phyloP scores from a whole-genome alignment of 176 grass and related monocot genomes.

The Musa itinerans region DNA sequence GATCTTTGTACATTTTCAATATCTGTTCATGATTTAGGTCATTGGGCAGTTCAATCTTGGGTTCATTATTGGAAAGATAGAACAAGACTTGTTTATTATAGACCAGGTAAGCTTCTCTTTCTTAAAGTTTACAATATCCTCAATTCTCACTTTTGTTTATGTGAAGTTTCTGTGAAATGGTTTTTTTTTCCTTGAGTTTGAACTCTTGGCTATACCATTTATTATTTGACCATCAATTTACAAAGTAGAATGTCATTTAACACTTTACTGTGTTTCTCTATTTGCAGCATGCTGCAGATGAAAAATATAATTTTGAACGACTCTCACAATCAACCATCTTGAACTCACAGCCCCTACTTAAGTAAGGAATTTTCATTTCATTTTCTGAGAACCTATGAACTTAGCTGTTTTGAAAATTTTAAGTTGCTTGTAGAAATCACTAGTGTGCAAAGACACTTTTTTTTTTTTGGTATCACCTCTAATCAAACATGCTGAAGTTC shows the following conservation, averaged over 20 bases:
- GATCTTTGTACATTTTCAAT: neutral
- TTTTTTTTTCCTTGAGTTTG: neutral
- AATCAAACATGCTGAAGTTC: neutral
- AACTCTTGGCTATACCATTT: neutral
- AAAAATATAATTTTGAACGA: constrained; percentile 92
- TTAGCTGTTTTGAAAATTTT: neutral
- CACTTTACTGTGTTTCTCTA: constrained; percentile 8
- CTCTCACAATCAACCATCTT: constrained; percentile 87
- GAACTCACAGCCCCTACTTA: constrained; percentile 82
- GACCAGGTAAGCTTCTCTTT: constrained; percentile 68
- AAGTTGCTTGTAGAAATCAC: constrained; percentile 12
- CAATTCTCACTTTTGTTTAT: neutral
- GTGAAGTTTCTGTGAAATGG: neutral
- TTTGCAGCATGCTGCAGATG: constrained; percentile 94
- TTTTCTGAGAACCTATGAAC: neutral
- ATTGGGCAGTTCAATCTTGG: constrained; percentile 99
- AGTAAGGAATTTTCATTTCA: constrained; percentile 49
- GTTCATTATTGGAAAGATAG: constrained; percentile 90
- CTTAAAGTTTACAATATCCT: neutral
- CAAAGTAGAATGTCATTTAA: neutral
- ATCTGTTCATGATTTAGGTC: constrained; percentile 41
- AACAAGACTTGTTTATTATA: constrained; percentile 87
- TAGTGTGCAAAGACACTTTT: neutral
- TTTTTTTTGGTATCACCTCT: neutral
- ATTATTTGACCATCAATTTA: neutral